A percentile compares a stretch with the other conserved stretches of the same genome.
Evolutionary conservation across 2,329 filamentous ascomycete species (phyloP).

Genomic region (Epichloe gansuensis): DNA sequence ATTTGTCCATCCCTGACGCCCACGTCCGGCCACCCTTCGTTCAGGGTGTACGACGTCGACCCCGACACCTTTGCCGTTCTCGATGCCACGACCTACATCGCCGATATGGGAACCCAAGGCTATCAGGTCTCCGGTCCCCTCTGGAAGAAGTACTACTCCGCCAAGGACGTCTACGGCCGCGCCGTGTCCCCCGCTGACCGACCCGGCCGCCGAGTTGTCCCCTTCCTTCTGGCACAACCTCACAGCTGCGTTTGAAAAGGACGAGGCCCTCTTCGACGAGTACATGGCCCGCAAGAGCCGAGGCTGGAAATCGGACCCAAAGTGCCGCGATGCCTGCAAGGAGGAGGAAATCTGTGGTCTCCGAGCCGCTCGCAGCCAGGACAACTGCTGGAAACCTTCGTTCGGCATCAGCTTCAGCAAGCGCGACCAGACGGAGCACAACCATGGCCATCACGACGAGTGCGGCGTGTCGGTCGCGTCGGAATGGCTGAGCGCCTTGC

Average conservation of each 20-base stretch:
- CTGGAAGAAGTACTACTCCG: slow-evolving; percentile 44
- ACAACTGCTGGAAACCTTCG: slow-evolving; percentile 32
- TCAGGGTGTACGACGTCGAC: slow-evolving; percentile 45
- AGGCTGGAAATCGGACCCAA: slow-evolving; percentile 24
- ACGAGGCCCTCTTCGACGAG: slow-evolving; percentile 29
- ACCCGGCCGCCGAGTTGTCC: slow-evolving; percentile 31
- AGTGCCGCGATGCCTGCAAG: slow-evolving; percentile 30
- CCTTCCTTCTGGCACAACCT: slow-evolving; percentile 47
- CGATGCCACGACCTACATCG: slow-evolving; percentile 41
- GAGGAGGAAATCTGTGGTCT: slow-evolving; percentile 36
- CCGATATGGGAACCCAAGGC: slow-evolving; percentile 31
- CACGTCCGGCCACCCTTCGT: slow-evolving; percentile 40
- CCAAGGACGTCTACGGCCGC: slow-evolving; percentile 37
- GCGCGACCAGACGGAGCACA: slow-evolving; percentile 6
- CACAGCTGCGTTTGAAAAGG: slow-evolving; percentile 31
- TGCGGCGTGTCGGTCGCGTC: slow-evolving; percentile 16
- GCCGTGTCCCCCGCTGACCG: slow-evolving; percentile 26
- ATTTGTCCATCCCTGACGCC: slow-evolving; percentile 41
- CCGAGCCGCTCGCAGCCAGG: slow-evolving; percentile 35
- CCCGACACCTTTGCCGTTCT: slow-evolving; percentile 41
- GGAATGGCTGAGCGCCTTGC: slow-evolving; percentile 14
- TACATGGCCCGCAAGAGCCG: slow-evolving; percentile 35
- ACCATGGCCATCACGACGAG: slow-evolving; percentile 12
- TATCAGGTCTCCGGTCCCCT: slow-evolving; percentile 30
- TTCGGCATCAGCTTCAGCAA: slow-evolving; percentile 21